Evolutionary conservation across 75 land plant genomes (phyloP), one percentile per base, ranked within the genome.

Genomic region (Sequoiadendron giganteum): DNA sequence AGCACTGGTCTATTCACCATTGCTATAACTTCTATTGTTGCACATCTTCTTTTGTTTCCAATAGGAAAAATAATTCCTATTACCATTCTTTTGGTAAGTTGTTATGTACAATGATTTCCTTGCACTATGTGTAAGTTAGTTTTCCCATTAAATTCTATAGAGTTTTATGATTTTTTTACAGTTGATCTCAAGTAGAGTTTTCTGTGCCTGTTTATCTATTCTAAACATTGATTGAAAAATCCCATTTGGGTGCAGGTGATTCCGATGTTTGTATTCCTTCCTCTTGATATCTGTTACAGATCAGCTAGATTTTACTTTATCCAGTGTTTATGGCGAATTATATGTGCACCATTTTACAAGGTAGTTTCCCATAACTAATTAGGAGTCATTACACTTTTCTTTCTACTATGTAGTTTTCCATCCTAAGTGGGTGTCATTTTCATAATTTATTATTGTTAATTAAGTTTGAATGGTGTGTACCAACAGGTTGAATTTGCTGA

Each of bases 1-100:
- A 89, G 92, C 54, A 88, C 92, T 18, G 87, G 88, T 40, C 38
- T 91, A 6, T 91, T 90, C 3, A 91, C 87, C 61, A 30, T 92
- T 75, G 65, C 89, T 36, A 83, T 91, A 30, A 70, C 39, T 32
- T 86, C 88, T 39, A 91, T 92, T 90, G 30, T 91, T 40, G 32
- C 65, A 28, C 93, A 92, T 32, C 85, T 92, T 34, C 25, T 72
- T 1, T 25, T 68, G n/a, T n/a, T 72, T 30, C 34, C 76, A 72
- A 30, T 0, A n/a, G 76, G 65, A 3, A 55, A 89, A 16, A 75
- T 86, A 6, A 45, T 88, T 87, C 91, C 91, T 14, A 42, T 90
- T 43, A 82, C 55, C 11, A 80, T 90, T 68, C 21, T 83, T 39
- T 55, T 91, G 89, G 91, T 91, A 85, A 91, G 85, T 84, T 9